Percentiles rank a stretch among this genome's conserved stretches.
Evolutionary conservation across 2,329 filamentous ascomycete genomes (phyloP).

Genomic region (Zasmidium cellare): DNA sequence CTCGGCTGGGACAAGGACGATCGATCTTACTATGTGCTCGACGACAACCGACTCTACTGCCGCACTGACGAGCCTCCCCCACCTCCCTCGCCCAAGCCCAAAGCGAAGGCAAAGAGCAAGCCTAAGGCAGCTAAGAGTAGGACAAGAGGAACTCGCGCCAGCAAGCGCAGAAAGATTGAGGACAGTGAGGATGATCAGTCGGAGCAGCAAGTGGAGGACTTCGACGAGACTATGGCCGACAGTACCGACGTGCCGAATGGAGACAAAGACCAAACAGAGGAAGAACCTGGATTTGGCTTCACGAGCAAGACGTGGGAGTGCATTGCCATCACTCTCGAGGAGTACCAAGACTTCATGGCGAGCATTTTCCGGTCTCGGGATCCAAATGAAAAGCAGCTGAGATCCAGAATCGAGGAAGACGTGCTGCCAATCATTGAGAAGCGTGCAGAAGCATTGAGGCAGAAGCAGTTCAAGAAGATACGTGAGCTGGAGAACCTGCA

Average conservation of each 20-base stretch:
- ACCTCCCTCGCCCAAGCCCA: conserved; percentile 55
- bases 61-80: conserved; percentile 72
- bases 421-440: conserved; percentile 83
- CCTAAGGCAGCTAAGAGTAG: conserved; percentile 58
- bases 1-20: conserved; percentile 88
- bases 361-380: conserved; percentile 75
- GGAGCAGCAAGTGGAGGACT: conserved; percentile 44
- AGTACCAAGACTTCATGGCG: conserved; percentile 71
- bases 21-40: conserved; percentile 83
- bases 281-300: conserved; percentile 55
- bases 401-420: conserved; percentile 70
- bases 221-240: conserved; percentile 44
- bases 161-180: conserved; percentile 68
- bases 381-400: conserved; percentile 78
- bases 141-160: conserved; percentile 59
- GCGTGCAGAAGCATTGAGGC: conserved; percentile 66
- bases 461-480: conserved; percentile 72
- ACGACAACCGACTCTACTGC: conserved; percentile 91
- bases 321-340: conserved; percentile 75
- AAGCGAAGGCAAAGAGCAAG: conserved; percentile 56
- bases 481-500: conserved; percentile 79
- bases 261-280: conserved; percentile 33
- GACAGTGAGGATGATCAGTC: conserved; percentile 44
- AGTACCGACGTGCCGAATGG: conserved; percentile 34
- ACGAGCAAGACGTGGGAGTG: conserved; percentile 88